These are phyloP conservation scores for Xylariaceae sp. DNA, from an alignment of 2,329 filamentous ascomycete genomes.

Conservation along the genomic window DNA sequence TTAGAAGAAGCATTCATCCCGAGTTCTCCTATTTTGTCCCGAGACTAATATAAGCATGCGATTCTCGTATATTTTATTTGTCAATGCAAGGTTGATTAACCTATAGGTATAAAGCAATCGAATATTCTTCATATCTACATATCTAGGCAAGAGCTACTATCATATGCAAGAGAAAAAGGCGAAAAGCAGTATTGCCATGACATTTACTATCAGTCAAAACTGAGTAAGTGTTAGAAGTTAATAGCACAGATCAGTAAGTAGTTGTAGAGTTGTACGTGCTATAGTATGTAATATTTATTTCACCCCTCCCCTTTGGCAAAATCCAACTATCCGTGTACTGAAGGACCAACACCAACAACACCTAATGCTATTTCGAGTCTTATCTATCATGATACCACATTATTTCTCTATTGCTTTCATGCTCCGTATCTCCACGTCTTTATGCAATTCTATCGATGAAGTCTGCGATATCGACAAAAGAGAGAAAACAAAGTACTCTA, in stretches of 20 bases:
- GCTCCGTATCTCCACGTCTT: not conserved
- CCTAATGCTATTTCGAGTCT: not conserved
- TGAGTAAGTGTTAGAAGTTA: not conserved
- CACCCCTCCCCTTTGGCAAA: no score
- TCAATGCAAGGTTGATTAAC: not conserved
- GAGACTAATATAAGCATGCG: not conserved
- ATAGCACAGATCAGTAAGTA: not conserved
- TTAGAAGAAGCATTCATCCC: conserved; percentile 37
- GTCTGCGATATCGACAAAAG: not conserved
- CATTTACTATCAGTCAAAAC: not conserved
- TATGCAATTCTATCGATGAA: not conserved
- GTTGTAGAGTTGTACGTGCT: not conserved
- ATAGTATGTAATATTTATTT: not conserved
- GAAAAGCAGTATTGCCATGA: no score
- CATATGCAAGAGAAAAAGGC: no score
- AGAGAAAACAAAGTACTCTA: no score
- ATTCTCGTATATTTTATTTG: not conserved
- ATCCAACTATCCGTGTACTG: not conserved
- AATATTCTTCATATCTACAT: not conserved
- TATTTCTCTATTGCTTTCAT: not conserved
- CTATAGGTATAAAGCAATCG: not conserved
- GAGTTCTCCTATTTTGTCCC: not conserved
- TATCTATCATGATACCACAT: not conserved
- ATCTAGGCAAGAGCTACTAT: no score
- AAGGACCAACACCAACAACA: not conserved